Base-by-base conservation (phyloP, 139 green algal species). In the Chlamydomonas applanata region DNA sequence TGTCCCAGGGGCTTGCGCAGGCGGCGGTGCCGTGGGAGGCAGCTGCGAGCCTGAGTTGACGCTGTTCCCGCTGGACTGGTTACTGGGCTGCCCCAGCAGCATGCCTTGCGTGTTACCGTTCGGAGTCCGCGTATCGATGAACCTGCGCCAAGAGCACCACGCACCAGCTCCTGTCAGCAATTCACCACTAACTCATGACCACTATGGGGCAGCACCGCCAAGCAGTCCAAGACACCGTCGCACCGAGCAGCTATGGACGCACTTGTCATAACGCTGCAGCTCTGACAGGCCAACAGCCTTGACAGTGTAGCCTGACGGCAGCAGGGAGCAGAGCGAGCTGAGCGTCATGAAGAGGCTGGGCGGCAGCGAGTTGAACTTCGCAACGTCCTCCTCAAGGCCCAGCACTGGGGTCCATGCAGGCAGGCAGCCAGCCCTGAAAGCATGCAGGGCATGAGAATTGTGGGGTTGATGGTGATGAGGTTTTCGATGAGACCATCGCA, bases 271-370 rank as follows among this genome's bases (percentile, higher is more conserved):
- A 11, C 68, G 17, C 68, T 64, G 46, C 33, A 79, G 64, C 64
- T 79, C 74, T 17, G 4, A 19, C 54, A 79, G 27, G 3, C 74
- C 74, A 11, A 79, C 66, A 16, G 73, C 36, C 33, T 75, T 30
- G 9, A 64, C 19, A 11, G 4, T 40, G 29, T 35, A 32, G 5
- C 57, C 57, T 19, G 71, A 40, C 19, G 30, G 33, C 24, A 69
- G 57, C 35, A 64, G 27, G 32, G 61, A 56, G 45, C 63, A 17
- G 3, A 79, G 54, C 2, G 64, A 40, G 3, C 52, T 54, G 3
- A 79, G n/a, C 22, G 74, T 69, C 59, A 72, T 79, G 74, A 79
- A 79, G 7, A 79, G 64, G 53, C 53, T 52, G 32, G 74, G 74
- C 2, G 74, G 74, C n/a, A 79, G 74, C 3, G 59, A 67, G 53